Base-by-base conservation (phyloP, 441 rosid genomes). In the Croton laevigatus region DNA sequence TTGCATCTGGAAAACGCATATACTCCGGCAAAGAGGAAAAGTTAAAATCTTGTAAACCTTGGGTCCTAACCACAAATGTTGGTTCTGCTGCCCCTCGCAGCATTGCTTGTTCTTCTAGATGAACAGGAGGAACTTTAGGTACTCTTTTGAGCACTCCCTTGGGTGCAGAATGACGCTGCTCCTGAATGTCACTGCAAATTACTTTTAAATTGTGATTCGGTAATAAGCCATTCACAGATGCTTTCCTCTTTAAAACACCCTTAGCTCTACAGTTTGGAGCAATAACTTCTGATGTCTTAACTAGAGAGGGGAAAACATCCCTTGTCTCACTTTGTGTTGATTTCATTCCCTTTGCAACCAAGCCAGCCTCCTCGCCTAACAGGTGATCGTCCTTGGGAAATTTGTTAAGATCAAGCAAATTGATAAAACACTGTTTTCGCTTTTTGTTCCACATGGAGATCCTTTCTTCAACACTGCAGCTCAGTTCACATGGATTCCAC, bases 141-240 rank as follows among this genome's bases (percentile, higher is more conserved):
- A 75, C 77, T 57, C 82, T 76, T 81, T 87, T 89, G 77, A 89
- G 75, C 62, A 87, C 71, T 72, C 94, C 91, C 79, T 84, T 87
- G 32, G 88, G 85, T 49, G 78, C 79, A 52, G 76, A 42, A 73
- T 77, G 86, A 67, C 42, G 60, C 48, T 69, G 75, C 62, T 76
- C 75, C 1, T 48, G 44, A 36, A 62, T 16, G 51, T 71, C 79
- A 70, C 64, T 45, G 52, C 75, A 77, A 58, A 55, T 60, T 48
- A 53, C 32, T 71, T 79, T 78, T 52, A 70, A 73, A 46, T 73
- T 72, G 60, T 62, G 78, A 69, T 65, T 75, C 59, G 70, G 77
- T 66, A 62, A 69, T 40, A 72, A 63, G 68, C 81, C 74, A 46
- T 60, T 78, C 6, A 70, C 69, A 19, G 77, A 36, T 71, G 78